Evolutionary conservation across 345 rosid species (phyloP).

Genomic region (Melaleuca alternifolia): DNA sequence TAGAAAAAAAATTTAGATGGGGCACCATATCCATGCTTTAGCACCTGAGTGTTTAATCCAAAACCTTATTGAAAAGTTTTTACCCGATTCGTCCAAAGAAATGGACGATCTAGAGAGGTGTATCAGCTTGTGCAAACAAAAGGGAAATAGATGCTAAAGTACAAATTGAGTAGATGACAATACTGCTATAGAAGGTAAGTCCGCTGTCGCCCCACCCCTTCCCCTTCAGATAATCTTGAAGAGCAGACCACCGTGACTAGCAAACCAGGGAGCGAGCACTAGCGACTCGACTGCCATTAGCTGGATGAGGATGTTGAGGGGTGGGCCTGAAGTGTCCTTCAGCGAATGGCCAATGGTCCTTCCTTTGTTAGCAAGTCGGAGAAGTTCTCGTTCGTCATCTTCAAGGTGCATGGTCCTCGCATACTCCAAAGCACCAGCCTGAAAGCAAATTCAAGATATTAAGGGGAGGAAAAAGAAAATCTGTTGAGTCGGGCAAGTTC

Average conservation of each 20-base stretch:
- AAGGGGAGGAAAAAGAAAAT: no score
- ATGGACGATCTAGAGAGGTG: not conserved
- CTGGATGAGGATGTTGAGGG: conserved; percentile 28
- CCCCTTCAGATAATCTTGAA: conserved; percentile 17
- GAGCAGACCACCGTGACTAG: conserved; percentile 25
- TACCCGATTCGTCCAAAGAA: not conserved
- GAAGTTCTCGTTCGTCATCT: no score
- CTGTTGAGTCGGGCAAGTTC: no score
- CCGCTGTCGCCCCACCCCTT: not conserved
- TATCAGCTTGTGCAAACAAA: not conserved
- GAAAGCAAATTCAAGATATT: no score
- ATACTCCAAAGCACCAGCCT: no score
- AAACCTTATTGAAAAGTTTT: no score
- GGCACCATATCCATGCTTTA: no score
- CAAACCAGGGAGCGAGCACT: conserved; percentile 32
- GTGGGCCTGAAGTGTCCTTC: no score
- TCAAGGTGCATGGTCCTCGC: no score
- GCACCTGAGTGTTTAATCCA: not conserved
- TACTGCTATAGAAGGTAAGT: not conserved
- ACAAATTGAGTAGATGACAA: not conserved
- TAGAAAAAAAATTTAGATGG: no score
- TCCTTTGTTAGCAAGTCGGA: no score
- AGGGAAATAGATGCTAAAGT: not conserved
- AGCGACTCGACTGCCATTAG: conserved; percentile 38
- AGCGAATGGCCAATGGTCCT: no score